Conservation (phyloP, 78 protist genomes). For the Acrasis kona region DNA sequence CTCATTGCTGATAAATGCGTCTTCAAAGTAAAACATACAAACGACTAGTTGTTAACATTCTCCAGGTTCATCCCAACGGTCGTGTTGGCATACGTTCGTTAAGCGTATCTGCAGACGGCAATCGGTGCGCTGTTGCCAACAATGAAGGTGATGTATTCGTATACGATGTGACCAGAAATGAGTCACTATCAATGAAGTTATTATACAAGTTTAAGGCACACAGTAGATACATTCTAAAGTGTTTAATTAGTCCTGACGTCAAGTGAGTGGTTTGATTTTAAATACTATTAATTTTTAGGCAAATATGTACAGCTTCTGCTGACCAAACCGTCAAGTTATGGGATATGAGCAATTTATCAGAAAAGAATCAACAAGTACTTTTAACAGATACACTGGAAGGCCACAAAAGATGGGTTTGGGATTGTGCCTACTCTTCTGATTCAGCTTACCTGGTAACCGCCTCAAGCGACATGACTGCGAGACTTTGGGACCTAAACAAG, state of each 20-base stretch:
- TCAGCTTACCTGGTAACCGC: conserved; percentile 85
- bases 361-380: background rate
- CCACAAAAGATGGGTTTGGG: conserved; percentile 96
- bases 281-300: conserved; percentile 17
- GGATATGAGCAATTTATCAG: conserved; percentile 40
- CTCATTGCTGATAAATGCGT: conserved; percentile 51
- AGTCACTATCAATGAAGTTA: background rate
- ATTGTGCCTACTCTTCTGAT: conserved; percentile 83
- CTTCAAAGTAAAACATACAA: conserved; percentile 32
- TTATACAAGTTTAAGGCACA: background rate
- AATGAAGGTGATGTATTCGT: conserved; percentile 64
- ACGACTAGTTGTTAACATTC: too few relatives aligned
- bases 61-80: conserved; percentile 66
- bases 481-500: conserved; percentile 79
- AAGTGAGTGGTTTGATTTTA: conserved; percentile 35
- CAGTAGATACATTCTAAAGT: conserved; percentile 48
- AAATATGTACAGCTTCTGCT: conserved; percentile 84
- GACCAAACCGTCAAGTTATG: conserved; percentile 78
- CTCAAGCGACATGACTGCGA: conserved; percentile 70
- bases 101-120: conserved; percentile 46
- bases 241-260: conserved; percentile 65
- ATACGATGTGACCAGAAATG: background rate
- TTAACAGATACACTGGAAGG: conserved; percentile 54
- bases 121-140: conserved; percentile 65
- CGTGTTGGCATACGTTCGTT: conserved; percentile 64